These are phyloP conservation scores for Heritiera fomes DNA, from an alignment of 345 rosid genomes.

Conservation along the genomic window DNA sequence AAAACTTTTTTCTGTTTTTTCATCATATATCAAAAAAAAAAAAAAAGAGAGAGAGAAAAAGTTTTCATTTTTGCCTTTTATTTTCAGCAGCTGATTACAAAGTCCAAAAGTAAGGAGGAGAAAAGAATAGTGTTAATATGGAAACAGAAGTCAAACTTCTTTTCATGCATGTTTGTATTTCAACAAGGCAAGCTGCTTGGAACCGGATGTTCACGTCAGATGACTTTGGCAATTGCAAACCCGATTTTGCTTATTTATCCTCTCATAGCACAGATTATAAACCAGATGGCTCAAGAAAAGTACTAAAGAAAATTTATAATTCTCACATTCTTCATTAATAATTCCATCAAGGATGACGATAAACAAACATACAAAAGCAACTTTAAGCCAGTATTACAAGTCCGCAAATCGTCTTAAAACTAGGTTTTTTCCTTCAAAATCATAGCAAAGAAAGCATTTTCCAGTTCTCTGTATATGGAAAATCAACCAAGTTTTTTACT, in stretches of 20 bases:
- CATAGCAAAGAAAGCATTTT: slow-evolving; percentile 1
- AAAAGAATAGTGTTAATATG: neutral
- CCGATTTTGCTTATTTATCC: neutral
- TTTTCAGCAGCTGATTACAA: neutral
- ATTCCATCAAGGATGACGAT: slow-evolving; percentile 18
- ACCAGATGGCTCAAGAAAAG: neutral
- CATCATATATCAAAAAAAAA: neutral
- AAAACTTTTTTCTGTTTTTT: neutral
- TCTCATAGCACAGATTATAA: neutral
- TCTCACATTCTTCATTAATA: slow-evolving; percentile 4
- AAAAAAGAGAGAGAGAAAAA: no score
- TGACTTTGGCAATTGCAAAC: neutral
- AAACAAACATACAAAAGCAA: neutral
- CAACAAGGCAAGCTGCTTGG: neutral
- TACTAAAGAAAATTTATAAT: neutral
- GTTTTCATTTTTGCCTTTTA: neutral
- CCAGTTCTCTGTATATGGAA: neutral
- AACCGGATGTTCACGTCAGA: neutral
- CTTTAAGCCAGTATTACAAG: neutral
- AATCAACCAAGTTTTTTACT: slow-evolving; percentile 9
- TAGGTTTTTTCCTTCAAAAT: slow-evolving; percentile 11
- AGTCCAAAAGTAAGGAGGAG: neutral
- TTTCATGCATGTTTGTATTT: neutral
- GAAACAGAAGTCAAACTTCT: neutral
- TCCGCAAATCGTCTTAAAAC: slow-evolving; percentile 12